Evolutionary conservation across 2,329 filamentous ascomycete genomes (phyloP), one percentile per base, ranked within the genome.

Genomic region (Sclerotinia nivalis): DNA sequence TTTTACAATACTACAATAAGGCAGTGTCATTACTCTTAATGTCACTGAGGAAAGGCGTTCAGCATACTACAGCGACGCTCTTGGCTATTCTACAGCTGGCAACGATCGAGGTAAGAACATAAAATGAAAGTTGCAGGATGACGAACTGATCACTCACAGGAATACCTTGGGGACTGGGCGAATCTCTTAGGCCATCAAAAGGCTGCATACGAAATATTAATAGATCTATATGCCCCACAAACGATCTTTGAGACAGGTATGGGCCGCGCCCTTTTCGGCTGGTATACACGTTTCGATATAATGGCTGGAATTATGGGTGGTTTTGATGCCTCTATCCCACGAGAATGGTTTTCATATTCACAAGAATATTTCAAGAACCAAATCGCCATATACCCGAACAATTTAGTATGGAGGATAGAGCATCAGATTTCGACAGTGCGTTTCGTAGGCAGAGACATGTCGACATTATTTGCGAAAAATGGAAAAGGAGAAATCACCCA

Each of bases 121-220:
- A 15, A 10, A 73, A 25, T 43, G 15, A 43, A 50, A 45, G 61
- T 49, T 70, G 20, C 66, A 60, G 43, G 15, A n/a, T 28, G 43
- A 20, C 12, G 18, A 62, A 58, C 69, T 72, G 71, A 73, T 31
- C 13, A 55, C 72, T 75, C 66, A 66, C 58, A 97, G 93, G 96
- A 98, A 81, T 96, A 93, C 76, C 85, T 98, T 59, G 96, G 96
- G 18, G 96, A 99, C 78, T 98, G 93, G 93, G 88, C 96, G 67
- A 97, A 96, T 76, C 84, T 98, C 22, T 90, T 96, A 80, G 92
- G 93, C 31, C 96, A 98, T 78, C 94, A 97, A 79, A 93, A 91
- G 78, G 96, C 95, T 15, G 96, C 96, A 0, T 88, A 91, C 77
- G 88, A 93, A 73, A 90, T 98, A 75, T 82, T 98, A 59, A 91